Evolutionary conservation across 495 filamentous ascomycete genomes (phyloP).

Genomic region (Hypoxylon rickii): DNA sequence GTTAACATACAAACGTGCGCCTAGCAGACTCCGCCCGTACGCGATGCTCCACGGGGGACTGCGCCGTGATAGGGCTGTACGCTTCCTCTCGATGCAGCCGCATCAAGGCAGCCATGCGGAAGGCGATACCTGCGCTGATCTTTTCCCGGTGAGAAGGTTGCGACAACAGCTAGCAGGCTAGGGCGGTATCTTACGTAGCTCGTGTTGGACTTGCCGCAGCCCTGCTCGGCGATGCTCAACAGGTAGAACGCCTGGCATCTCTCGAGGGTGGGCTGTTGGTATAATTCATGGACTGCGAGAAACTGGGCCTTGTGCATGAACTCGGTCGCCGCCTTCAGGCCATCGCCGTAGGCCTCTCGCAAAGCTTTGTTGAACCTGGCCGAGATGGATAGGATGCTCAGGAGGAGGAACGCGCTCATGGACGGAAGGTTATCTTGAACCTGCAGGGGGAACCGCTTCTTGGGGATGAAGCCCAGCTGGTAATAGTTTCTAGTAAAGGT

Average conservation of each 20-base stretch:
- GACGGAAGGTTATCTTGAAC: slow-evolving; percentile 46
- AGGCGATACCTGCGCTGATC: slow-evolving; percentile 57
- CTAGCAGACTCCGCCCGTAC: slow-evolving; percentile 51
- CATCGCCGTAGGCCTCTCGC: slow-evolving; percentile 48
- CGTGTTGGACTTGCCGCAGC: slow-evolving; percentile 50
- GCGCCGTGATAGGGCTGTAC: slow-evolving; percentile 44
- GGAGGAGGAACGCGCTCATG: slow-evolving; percentile 53
- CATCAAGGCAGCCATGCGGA: slow-evolving; percentile 56
- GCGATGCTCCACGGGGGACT: slow-evolving; percentile 43
- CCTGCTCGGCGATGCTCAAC: slow-evolving; percentile 57
- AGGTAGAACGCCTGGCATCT: slow-evolving; percentile 57
- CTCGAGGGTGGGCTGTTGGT: slow-evolving; percentile 54
- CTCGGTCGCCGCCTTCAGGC: slow-evolving; percentile 49
- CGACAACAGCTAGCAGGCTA: not conserved
- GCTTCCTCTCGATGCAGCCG: slow-evolving; percentile 58
- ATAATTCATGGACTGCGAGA: slow-evolving; percentile 53
- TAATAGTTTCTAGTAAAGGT: slow-evolving; percentile 53
- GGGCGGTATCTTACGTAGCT: slow-evolving; percentile 47
- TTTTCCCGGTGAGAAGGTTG: slow-evolving; percentile 35
- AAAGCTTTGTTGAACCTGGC: slow-evolving; percentile 53
- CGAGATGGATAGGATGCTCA: slow-evolving; percentile 53
- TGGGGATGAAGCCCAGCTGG: slow-evolving; percentile 58
- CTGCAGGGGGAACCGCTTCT: slow-evolving; percentile 49
- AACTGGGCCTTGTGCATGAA: slow-evolving; percentile 53
- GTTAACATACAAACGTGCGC: slow-evolving; percentile 48